Base-by-base conservation (phyloP, 768 basidiomycete species). In the Lactarius hatsudake region DNA sequence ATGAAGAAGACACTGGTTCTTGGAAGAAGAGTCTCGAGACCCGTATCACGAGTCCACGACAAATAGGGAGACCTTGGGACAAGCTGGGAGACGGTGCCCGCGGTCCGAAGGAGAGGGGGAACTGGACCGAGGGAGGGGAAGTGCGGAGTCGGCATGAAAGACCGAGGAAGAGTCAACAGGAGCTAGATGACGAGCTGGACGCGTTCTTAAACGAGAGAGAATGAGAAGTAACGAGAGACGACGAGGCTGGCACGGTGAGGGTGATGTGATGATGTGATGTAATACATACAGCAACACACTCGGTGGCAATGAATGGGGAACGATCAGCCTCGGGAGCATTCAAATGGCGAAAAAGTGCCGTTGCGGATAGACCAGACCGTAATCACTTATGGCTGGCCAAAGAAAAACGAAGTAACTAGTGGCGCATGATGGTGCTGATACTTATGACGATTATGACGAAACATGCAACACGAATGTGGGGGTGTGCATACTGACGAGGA, bases 161-260 rank as follows among this genome's bases (percentile, higher is more conserved):
- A 65, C 78, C 81, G 28, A 81, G 75, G 65, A 86, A 86, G 76
- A 90, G 85, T 0, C 87, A 87, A 73, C 84, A 89, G 76, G 90
- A 94, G 71, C 79, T 94, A 43, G 92, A 94, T 69, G 90, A 88
- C 59, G 92, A 94, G 73, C 79, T 94, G 57, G 92, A 94, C 38
- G 87, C 88, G 18, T 93, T 93, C 76, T 75, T 91, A 69, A 86
- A 84, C 32, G 80, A 81, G 28, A 61, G 68, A 62, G 67, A 64
- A 18, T 68, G 26, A 67, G 28, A 58, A 34, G 15, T 38, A 20
- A 38, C 53, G 28, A 43, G 61, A 40, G 38, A 51, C 6, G 42
- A 42, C 10, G 48, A 23, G 34, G 23, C n/a, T 20, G 23, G 56
- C 43, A 28, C 13, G 18, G 23, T 36, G 43, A 17, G 23, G 34